A percentile compares a stretch with the other conserved stretches of the same genome.
Evolutionary conservation across 2,329 filamentous ascomycete genomes (phyloP).

Genomic region (Sporothrix sp.): DNA sequence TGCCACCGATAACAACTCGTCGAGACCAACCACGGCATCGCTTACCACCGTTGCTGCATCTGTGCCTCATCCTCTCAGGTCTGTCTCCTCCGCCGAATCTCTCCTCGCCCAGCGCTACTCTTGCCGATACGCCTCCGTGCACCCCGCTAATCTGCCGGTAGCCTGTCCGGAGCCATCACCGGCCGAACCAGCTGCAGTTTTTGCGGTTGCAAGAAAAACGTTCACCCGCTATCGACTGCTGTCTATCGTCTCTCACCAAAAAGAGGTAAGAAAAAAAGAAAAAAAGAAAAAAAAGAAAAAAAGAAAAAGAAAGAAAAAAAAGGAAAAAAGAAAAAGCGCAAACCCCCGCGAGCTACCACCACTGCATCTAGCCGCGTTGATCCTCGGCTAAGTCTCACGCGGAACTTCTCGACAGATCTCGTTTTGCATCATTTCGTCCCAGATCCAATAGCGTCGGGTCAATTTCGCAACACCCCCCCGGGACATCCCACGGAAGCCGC

Average conservation of each 20-base stretch:
- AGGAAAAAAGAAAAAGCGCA: no score
- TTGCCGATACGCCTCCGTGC: slow-evolving; percentile 11
- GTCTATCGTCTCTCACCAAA: no score
- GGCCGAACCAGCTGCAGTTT: no score
- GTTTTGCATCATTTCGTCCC: slow-evolving; percentile 1
- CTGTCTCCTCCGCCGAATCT: not conserved
- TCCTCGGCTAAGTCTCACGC: slow-evolving; percentile 15
- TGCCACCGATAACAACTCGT: not conserved
- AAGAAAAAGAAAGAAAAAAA: no score
- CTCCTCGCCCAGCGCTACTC: slow-evolving; percentile 2
- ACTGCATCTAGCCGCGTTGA: slow-evolving; percentile 13
- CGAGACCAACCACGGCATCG: no score
- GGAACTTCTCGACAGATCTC: not conserved
- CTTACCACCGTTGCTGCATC: no score
- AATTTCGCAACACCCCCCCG: slow-evolving; percentile 7
- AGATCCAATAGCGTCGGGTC: slow-evolving; percentile 14
- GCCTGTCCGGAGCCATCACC: slow-evolving; percentile 2
- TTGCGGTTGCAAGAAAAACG: not conserved
- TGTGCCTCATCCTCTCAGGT: no score
- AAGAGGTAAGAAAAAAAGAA: no score
- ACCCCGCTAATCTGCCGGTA: slow-evolving; percentile 3
- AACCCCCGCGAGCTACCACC: not conserved
- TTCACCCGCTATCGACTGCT: not conserved
- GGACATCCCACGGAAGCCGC: slow-evolving; percentile 5
- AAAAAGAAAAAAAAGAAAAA: no score